Evolutionary conservation across 371 early-diverging fungal species (phyloP).

Genomic region (Mortierella sp.): DNA sequence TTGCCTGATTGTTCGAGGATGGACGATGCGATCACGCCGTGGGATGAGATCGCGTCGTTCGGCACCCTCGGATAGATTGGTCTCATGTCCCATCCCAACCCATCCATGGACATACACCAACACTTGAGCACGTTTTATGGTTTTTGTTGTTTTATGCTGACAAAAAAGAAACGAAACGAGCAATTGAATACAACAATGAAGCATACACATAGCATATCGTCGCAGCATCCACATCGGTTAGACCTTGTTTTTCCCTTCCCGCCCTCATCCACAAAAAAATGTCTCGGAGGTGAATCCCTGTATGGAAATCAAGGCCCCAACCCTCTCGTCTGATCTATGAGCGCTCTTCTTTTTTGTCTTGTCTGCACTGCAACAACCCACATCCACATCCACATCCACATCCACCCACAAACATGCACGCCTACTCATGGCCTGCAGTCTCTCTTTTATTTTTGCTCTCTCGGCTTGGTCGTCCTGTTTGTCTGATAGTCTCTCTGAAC

Average conservation of each 20-base stretch:
- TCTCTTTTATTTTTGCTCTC: neutral
- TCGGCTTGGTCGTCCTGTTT: neutral
- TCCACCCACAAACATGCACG: neutral
- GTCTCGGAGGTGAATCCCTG: slow-evolving; percentile 7
- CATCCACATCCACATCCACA: neutral
- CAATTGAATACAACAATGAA: neutral
- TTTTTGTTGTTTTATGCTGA: neutral
- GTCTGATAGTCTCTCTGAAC: neutral
- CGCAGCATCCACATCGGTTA: neutral
- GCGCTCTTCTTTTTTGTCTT: neutral
- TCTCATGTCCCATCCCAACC: neutral
- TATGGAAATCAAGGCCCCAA: neutral
- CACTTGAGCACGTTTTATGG: neutral
- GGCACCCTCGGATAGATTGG: slow-evolving; percentile 12
- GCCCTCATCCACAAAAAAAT: neutral
- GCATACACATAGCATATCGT: neutral
- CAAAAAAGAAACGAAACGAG: slow-evolving; percentile 7
- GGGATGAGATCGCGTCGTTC: slow-evolving; percentile 19
- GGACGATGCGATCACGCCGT: slow-evolving; percentile 15
- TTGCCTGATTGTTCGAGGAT: slow-evolving; percentile 19
- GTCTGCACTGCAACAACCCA: neutral
- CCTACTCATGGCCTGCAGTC: neutral
- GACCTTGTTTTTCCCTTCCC: slow-evolving; percentile 1
- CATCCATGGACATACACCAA: neutral
- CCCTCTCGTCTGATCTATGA: neutral